Base-by-base conservation (phyloP, 2,329 filamentous ascomycete genomes). In the Monascus ruber region DNA sequence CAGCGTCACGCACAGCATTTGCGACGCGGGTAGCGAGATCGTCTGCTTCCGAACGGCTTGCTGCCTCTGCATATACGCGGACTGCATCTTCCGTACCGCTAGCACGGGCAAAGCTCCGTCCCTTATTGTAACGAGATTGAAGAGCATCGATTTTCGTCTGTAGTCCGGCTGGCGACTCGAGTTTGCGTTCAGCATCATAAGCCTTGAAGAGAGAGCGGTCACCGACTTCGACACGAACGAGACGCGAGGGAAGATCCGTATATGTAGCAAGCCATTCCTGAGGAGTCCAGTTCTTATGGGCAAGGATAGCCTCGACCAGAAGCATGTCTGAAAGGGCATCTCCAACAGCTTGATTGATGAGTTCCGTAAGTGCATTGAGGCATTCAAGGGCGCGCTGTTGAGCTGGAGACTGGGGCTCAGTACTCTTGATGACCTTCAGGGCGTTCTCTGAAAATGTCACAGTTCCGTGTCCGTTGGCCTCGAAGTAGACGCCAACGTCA, bases 261-360 rank as follows among this genome's bases (percentile, higher is more conserved):
- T 98, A 98, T 4, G 87, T 95, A 47, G 78, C 77, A 45, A 88
- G 79, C 91, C 91, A 98, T 60, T 96, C 86, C 59, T 81, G 81
- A 34, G 87, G 80, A 25, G 77, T 79, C 88, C 88, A 98, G 49
- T 73, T 75, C 70, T 95, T 96, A 74, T 96, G 87, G 5, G 91
- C 88, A 32, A 98, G 80, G 49, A 96, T 91, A 28, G 89, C 85
- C 65, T 98, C 91, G 31, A 96, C 88, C 55, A 98, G 79, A 34
- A 98, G 77, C 75, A 95, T 84, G 65, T 98, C 91, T 1, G 87
- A 94, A 41, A 98, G 76, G 35, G 91, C 91, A 59, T 98, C 91
- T 38, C 91, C 91, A 35, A 96, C 89, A 1, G 91, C 91, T 70
- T 98, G 91, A 72, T 98, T 98, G 71, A 98, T 94, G 47, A 98